Percentiles rank a stretch among this genome's conserved stretches.
phyloP scores from a whole-genome alignment of 441 rosid genomes.

The Erodium texanum region DNA sequence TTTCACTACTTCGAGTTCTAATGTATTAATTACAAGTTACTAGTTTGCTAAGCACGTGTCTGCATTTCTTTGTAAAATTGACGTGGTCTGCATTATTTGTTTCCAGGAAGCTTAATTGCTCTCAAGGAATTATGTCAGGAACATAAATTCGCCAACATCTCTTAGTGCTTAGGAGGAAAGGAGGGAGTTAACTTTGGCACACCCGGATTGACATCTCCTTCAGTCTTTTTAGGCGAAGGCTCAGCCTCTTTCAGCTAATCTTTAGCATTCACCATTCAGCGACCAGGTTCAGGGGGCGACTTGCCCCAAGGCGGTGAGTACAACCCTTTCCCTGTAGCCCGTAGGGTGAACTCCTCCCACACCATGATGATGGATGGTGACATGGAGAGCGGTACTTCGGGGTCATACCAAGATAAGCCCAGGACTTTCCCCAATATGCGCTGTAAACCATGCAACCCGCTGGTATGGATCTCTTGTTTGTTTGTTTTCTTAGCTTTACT shows the following conservation, averaged over 20 bases:
- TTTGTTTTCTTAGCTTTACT: neutral
- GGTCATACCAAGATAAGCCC: constrained; percentile 65
- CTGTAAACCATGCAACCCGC: constrained; percentile 60
- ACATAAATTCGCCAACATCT: neutral
- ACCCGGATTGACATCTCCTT: neutral
- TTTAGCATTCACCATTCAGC: constrained; percentile 41
- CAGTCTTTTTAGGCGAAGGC: constrained; percentile 11
- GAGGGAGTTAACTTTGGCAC: neutral
- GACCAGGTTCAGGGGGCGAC: constrained; percentile 56
- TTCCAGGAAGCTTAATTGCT: neutral
- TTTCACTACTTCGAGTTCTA: too few relatives aligned
- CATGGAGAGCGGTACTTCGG: constrained; percentile 64
- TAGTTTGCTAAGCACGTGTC: neutral
- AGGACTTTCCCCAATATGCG: constrained; percentile 94
- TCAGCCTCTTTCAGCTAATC: constrained; percentile 22
- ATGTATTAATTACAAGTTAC: too few relatives aligned
- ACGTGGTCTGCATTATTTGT: too few relatives aligned
- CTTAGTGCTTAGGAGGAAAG: neutral
- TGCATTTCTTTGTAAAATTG: neutral
- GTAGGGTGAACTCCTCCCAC: constrained; percentile 41
- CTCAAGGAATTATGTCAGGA: neutral
- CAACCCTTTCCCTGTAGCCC: constrained; percentile 32
- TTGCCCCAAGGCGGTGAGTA: constrained; percentile 51
- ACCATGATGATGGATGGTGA: constrained; percentile 82
- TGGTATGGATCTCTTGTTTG: constrained; percentile 33